phyloP scores from a whole-genome alignment of 352 stramenopile species.

The Phytophthora foliorum region DNA sequence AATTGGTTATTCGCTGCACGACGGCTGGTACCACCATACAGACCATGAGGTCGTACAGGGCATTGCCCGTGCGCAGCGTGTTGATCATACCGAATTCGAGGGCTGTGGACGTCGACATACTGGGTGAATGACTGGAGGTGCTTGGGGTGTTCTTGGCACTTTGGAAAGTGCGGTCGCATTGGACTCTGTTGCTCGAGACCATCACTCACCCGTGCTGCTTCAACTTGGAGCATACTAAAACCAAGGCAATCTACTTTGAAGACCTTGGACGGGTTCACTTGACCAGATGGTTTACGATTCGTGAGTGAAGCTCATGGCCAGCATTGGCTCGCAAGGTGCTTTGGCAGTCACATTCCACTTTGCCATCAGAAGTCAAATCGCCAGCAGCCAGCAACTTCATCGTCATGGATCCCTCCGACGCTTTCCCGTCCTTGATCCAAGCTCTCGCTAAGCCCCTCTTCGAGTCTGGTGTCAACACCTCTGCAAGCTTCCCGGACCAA shows the following conservation, averaged over 20 bases:
- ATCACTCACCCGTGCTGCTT: constrained; percentile 7
- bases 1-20: constrained; percentile 42
- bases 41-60: constrained; percentile 62
- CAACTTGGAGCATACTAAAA: constrained; percentile 17
- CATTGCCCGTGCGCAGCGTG: constrained; percentile 56
- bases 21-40: constrained; percentile 64
- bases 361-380: constrained; percentile 16
- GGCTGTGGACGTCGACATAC: constrained; percentile 46
- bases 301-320: constrained; percentile 14
- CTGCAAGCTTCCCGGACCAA: not conserved
- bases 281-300: constrained; percentile 3
- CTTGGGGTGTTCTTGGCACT: constrained; percentile 12
- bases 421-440: constrained; percentile 23
- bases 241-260: not conserved
- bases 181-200: not conserved
- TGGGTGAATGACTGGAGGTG: not conserved
- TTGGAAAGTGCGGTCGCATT: constrained; percentile 12
- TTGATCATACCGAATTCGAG: constrained; percentile 58
- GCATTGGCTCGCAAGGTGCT: not conserved
- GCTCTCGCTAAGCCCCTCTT: constrained; percentile 26
- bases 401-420: constrained; percentile 20
- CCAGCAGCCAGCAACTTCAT: not conserved
- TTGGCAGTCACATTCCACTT: constrained; percentile 2
- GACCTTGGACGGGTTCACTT: too few species aligned
- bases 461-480: constrained; percentile 21